Evolutionary conservation across 225 moss, liverwort and hornwort genomes (phyloP), one percentile per base, ranked within the genome.

Genomic region (Straminergon stramineum): DNA sequence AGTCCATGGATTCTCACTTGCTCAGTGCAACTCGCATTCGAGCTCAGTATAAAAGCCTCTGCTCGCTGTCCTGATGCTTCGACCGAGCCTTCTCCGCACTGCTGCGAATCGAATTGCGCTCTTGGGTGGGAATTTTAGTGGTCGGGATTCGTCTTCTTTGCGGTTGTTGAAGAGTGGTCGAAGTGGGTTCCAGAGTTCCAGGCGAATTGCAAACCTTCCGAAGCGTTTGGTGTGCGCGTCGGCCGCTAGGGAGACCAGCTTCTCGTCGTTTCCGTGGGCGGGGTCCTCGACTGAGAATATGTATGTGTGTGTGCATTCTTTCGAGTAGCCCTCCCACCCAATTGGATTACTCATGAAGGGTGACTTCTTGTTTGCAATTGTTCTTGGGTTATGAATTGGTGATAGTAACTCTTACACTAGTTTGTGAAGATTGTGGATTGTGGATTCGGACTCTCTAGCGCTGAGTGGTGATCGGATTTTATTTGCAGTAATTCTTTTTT

Each of bases 231-330:
- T 87, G 89, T 52, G 83, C 68, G 81, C 89, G n/a, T 91, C 86
- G 80, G 71, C 87, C 51, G 68, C 93, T 17, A 80, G 84, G 62
- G 90, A 91, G 76, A 56, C 93, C 55, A 83, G 89, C 84, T 87
- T 79, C 85, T 89, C 64, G 15, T 86, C 87, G 37, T 87, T 81
- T 84, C 52, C 91, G 53, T 79, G 75, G 87, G 81, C 89, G 24
- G 23, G 66, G 45, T 63, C 92, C 19, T 85, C 85, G 68, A 83
- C 88, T 53, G 88, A 87, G 28, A 91, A 91, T 56, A 94, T 92
- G 94, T 94, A 90, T 61, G 91, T 88, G 57, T 31, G 53, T 55
- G 55, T 78, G 20, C 73, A 31, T 76, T 70, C 39, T 69, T 69
- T 69, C 82, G 57, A 76, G 21, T 31, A 4, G 45, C 34, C 63